Conservation (phyloP, 2,329 filamentous ascomycete genomes). For the Diaporthe vexans region DNA sequence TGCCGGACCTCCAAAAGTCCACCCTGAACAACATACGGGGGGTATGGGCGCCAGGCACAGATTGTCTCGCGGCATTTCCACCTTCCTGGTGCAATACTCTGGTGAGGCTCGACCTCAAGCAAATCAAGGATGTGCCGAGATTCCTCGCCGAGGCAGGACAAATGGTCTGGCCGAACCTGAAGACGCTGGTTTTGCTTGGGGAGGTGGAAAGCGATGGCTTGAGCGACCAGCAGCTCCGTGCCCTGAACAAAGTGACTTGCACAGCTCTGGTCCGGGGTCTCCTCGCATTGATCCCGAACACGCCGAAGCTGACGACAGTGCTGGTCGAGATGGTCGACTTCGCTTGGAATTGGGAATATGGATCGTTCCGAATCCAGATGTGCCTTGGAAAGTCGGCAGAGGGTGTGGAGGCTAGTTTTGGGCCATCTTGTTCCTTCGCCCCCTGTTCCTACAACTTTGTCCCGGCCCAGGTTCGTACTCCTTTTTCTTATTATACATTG, state of each 20-base stretch:
- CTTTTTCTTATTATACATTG: neutral
- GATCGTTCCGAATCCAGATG: neutral
- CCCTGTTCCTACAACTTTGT: neutral
- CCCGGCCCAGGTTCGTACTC: neutral
- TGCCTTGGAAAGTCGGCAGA: neutral
- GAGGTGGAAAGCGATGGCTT: neutral
- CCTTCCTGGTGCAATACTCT: neutral
- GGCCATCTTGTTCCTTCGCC: neutral
- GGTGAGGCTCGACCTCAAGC: neutral
- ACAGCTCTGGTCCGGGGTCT: neutral
- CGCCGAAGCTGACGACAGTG: neutral
- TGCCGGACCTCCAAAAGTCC: neutral
- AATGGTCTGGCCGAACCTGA: neutral
- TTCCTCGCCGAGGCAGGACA: neutral
- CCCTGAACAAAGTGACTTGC: no score
- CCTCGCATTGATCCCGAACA: neutral
- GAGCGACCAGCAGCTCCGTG: neutral
- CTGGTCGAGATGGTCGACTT: neutral
- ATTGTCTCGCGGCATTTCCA: neutral
- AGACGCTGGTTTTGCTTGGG: neutral
- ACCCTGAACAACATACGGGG: fast-evolving
- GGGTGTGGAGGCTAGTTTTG: neutral
- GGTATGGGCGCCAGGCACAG: neutral
- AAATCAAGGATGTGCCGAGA: neutral
- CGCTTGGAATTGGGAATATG: neutral